These are phyloP conservation scores for Syzygium aqueum DNA, from an alignment of 345 rosid genomes.

Conservation along the genomic window DNA sequence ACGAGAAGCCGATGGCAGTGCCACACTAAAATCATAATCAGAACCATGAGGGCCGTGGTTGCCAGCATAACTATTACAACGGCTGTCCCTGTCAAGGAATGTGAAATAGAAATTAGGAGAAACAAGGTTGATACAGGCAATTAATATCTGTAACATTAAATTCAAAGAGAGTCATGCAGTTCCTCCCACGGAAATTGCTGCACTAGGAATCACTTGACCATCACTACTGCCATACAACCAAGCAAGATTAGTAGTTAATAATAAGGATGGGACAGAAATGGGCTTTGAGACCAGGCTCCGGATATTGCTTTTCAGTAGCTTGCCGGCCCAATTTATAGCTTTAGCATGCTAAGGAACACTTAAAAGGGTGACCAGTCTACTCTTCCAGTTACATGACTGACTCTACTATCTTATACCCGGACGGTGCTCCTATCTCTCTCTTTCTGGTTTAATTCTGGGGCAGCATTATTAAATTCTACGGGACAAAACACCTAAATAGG, in stretches of 20 bases:
- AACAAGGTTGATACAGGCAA: neutral
- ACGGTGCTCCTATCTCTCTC: neutral
- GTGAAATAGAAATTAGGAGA: neutral
- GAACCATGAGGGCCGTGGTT: constrained; percentile 62
- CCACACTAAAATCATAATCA: constrained; percentile 78
- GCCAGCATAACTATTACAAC: constrained; percentile 66
- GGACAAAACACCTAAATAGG: neutral
- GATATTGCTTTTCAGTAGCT: neutral
- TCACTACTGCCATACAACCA: neutral
- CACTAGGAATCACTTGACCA: neutral
- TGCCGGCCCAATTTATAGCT: neutral
- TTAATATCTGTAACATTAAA: neutral
- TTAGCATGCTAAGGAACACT: neutral
- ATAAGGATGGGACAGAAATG: neutral
- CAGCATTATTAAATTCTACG: neutral
- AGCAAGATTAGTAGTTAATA: neutral
- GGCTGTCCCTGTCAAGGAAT: constrained; percentile 47
- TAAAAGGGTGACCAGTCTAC: neutral
- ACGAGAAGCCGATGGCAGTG: constrained; percentile 70
- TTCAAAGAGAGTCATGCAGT: neutral
- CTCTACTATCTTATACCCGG: neutral
- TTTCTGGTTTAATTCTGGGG: neutral
- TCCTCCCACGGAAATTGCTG: neutral
- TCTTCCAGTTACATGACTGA: neutral
- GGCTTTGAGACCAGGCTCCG: neutral